Conservation (phyloP, 768 basidiomycete species). For the Psilocybe azurescens region DNA sequence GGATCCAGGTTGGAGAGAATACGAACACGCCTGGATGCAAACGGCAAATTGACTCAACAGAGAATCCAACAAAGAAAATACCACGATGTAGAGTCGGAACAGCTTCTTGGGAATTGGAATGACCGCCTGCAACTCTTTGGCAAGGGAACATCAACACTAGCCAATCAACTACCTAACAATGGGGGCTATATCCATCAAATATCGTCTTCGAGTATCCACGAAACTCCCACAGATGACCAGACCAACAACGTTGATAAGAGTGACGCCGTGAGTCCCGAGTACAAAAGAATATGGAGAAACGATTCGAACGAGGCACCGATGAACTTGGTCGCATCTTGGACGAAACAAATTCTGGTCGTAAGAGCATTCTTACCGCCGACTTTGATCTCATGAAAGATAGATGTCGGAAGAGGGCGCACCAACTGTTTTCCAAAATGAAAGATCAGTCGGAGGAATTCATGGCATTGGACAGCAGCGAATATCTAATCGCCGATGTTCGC, state of each 20-base stretch:
- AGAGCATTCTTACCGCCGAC: neutral
- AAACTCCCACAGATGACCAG: neutral
- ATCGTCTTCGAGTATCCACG: neutral
- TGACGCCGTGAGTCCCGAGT: neutral
- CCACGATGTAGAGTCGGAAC: neutral
- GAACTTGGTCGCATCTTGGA: neutral
- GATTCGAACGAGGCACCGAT: neutral
- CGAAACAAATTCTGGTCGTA: neutral
- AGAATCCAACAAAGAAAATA: slow-evolving; percentile 6
- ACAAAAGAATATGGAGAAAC: neutral
- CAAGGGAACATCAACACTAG: neutral
- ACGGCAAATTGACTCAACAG: neutral
- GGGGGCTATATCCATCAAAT: no score
- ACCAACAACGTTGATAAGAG: neutral
- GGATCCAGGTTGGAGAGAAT: neutral
- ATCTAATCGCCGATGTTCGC: neutral
- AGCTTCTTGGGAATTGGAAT: slow-evolving; percentile 4
- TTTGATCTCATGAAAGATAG: slow-evolving; percentile 3
- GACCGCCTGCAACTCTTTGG: neutral
- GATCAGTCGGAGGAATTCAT: slow-evolving; percentile 7
- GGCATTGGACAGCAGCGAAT: neutral
- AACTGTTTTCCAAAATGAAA: slow-evolving; percentile 6
- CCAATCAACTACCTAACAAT: neutral
- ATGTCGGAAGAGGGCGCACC: slow-evolving; percentile 2
- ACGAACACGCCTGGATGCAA: neutral